Evolutionary conservation across 108 stramenopile species (phyloP).

Genomic region (Pseudonitzschia pungens): DNA sequence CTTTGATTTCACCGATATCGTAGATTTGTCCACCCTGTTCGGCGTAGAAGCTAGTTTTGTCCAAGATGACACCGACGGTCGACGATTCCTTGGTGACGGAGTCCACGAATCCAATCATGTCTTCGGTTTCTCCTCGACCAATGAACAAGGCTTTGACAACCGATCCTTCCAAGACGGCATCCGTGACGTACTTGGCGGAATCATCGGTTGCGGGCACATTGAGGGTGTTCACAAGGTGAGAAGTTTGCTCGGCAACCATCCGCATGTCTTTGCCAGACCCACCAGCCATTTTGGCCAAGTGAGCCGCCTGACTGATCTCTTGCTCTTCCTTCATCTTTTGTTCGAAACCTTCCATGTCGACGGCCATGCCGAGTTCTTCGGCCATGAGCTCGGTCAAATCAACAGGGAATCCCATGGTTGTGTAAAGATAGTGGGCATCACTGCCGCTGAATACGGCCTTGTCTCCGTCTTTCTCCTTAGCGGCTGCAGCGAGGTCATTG

Average conservation of each 20-base stretch:
- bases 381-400: constrained; percentile 99
- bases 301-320: constrained; percentile 68
- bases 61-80: constrained; percentile 88
- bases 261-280: constrained; percentile 92
- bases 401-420: constrained; percentile 97
- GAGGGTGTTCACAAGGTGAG: constrained; percentile 67
- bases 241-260: constrained; percentile 97
- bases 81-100: constrained; percentile 67
- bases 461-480: constrained; percentile 48
- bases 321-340: constrained; percentile 90
- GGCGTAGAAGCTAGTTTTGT: constrained; percentile 94
- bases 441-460: constrained; percentile 83
- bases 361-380: constrained; percentile 92
- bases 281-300: constrained; percentile 80
- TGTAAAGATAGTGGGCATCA: constrained; percentile 95
- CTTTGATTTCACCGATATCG: constrained; percentile 85
- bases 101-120: constrained; percentile 86
- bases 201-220: constrained; percentile 83
- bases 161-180: constrained; percentile 72
- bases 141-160: constrained; percentile 87
- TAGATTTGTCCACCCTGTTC: constrained; percentile 96
- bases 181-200: constrained; percentile 89
- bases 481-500: constrained; percentile 67
- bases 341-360: constrained; percentile 92
- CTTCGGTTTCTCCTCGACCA: constrained; percentile 87